Conservation (phyloP, 1,284 basidiomycete species). For the Rhodofomes roseus region DNA sequence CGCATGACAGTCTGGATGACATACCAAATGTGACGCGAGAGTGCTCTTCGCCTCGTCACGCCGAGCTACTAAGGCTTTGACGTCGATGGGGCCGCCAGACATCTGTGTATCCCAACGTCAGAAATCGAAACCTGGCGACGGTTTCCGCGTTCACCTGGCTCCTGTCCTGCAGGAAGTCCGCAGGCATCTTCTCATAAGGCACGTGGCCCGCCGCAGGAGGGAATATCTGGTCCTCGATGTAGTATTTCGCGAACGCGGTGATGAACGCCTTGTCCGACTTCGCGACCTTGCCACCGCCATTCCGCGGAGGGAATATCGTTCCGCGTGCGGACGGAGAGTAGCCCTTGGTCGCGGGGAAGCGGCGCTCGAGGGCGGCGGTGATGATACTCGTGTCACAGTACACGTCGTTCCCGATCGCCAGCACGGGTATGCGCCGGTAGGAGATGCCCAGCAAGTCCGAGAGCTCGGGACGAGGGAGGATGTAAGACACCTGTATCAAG, state of each 20-base stretch:
- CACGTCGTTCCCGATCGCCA: conserved; percentile 54
- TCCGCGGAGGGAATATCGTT: conserved; percentile 44
- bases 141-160: conserved; percentile 28
- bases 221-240: conserved; percentile 42
- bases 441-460: conserved; percentile 44
- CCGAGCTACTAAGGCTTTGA: conserved; percentile 29
- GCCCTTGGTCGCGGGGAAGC: conserved; percentile 42
- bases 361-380: conserved; percentile 41
- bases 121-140: background rate
- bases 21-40: conserved; percentile 40
- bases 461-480: conserved; percentile 50
- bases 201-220: conserved; percentile 35
- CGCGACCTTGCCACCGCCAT: conserved; percentile 30
- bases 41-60: conserved; percentile 31
- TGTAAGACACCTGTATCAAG: conserved; percentile 34
- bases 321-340: conserved; percentile 27
- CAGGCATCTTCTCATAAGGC: conserved; percentile 45
- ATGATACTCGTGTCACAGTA: conserved; percentile 53
- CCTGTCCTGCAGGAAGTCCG: conserved; percentile 47
- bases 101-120: conserved; percentile 3
- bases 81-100: conserved; percentile 33
- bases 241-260: conserved; percentile 43
- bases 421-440: conserved; percentile 54
- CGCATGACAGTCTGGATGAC: conserved; percentile 4
- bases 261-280: conserved; percentile 39